phyloP scores from a whole-genome alignment of 306 rosid species.

The Ormosia semicastrata region DNA sequence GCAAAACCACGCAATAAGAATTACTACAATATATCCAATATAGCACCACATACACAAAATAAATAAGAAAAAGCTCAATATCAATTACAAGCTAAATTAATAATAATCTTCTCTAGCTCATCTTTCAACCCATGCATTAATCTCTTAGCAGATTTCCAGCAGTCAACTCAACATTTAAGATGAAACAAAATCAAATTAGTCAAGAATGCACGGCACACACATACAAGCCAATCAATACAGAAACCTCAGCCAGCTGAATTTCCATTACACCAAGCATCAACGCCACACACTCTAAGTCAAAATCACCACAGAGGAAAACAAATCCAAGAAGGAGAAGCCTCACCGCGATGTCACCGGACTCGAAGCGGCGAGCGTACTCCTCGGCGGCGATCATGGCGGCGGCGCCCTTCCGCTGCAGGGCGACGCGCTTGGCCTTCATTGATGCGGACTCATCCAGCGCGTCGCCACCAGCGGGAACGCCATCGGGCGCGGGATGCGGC shows the following conservation, averaged over 20 bases:
- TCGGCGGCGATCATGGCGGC: constrained; percentile 98
- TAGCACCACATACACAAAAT: neutral
- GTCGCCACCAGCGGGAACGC: constrained; percentile 27
- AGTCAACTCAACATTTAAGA: neutral
- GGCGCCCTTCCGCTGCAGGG: constrained; percentile 83
- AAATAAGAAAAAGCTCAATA: neutral
- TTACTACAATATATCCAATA: neutral
- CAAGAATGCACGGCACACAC: neutral
- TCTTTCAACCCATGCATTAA: neutral
- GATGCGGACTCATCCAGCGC: constrained; percentile 64
- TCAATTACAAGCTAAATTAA: neutral
- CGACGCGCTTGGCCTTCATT: constrained; percentile 78
- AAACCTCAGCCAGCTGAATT: neutral
- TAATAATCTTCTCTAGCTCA: neutral
- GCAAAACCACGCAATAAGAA: neutral
- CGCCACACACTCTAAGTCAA: neutral
- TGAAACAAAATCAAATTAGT: neutral
- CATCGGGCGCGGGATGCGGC: constrained; percentile 31
- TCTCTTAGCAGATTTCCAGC: neutral
- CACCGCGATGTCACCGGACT: constrained; percentile 63
- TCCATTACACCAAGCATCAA: neutral
- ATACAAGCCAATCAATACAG: neutral
- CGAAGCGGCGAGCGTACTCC: constrained; percentile 85
- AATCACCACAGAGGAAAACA: neutral
- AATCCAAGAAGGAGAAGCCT: neutral